Conservation (phyloP, 495 filamentous ascomycete species). For the Tuber calosporum region DNA sequence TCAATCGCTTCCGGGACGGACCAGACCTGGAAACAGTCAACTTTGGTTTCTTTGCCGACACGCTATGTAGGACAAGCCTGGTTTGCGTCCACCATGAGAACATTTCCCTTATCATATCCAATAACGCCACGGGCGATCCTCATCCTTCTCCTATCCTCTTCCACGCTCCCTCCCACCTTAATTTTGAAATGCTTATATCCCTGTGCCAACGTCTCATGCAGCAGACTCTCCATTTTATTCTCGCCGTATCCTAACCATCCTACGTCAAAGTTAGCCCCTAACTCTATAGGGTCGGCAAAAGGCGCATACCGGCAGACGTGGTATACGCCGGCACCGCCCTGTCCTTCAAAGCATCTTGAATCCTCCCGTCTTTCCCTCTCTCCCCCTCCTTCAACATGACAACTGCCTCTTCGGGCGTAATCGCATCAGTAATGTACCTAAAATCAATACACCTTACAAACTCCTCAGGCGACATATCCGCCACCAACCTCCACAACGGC, state of each 20-base stretch:
- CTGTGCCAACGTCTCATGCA: constrained; percentile 62
- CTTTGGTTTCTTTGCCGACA: constrained; percentile 39
- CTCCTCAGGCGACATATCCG: constrained; percentile 81
- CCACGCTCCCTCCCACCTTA: constrained; percentile 71
- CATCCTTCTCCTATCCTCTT: constrained; percentile 62
- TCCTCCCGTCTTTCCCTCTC: constrained; percentile 56
- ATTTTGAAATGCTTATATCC: constrained; percentile 89
- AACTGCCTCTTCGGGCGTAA: constrained; percentile 78
- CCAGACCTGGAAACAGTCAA: constrained; percentile 52
- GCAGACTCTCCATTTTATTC: constrained; percentile 67
- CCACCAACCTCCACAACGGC: constrained; percentile 84
- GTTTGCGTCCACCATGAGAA: constrained; percentile 93
- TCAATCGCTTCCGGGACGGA: constrained; percentile 82
- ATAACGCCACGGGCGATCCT: constrained; percentile 71
- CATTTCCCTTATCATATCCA: constrained; percentile 77
- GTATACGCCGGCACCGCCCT: constrained; percentile 84
- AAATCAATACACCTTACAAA: constrained; percentile 85
- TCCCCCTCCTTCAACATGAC: constrained; percentile 58
- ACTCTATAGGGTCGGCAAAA: background rate
- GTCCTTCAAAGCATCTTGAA: constrained; percentile 61
- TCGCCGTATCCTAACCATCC: constrained; percentile 89
- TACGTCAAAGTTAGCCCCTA: background rate
- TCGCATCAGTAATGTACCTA: constrained; percentile 86
- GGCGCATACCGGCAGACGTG: constrained; percentile 57
- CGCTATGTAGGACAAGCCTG: constrained; percentile 45